These are phyloP conservation scores for Phylloboletellus chloephorus DNA, from an alignment of 1,284 basidiomycete genomes.

Conservation along the genomic window DNA sequence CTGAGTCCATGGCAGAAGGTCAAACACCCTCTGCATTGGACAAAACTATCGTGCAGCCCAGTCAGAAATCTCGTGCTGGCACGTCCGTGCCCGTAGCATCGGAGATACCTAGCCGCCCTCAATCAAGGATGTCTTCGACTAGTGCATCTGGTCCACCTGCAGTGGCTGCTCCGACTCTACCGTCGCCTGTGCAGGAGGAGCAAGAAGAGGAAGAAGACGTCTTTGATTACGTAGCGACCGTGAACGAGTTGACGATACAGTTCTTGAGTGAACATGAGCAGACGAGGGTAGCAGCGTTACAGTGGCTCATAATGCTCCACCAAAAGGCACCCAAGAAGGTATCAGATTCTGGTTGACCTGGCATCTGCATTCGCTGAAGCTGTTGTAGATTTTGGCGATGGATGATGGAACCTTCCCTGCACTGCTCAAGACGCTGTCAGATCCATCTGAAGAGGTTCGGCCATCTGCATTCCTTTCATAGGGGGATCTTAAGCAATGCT, in stretches of 20 bases:
- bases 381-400: constrained; percentile 79
- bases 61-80: constrained; percentile 30
- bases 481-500: neutral
- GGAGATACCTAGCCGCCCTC: constrained; percentile 44
- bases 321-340: constrained; percentile 95
- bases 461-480: constrained; percentile 1
- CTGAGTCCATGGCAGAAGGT: constrained; percentile 37
- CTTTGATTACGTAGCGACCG: constrained; percentile 90
- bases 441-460: constrained; percentile 87
- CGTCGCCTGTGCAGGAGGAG: constrained; percentile 31
- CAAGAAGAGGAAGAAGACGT: constrained; percentile 58
- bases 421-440: constrained; percentile 91
- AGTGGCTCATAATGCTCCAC: constrained; percentile 99
- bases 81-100: constrained; percentile 15
- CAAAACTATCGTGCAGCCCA: constrained; percentile 20
- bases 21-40: constrained; percentile 20
- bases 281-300: constrained; percentile 90
- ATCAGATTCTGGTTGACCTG: constrained; percentile 8
- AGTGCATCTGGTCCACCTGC: constrained; percentile 30
- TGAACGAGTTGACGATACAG: constrained; percentile 88
- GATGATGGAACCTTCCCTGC: constrained; percentile 97
- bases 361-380: constrained; percentile 3
- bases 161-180: constrained; percentile 24
- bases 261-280: constrained; percentile 96
- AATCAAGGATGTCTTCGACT: constrained; percentile 47